These are phyloP conservation scores for Arbutus unedo DNA, from an alignment of 148 eudicot genomes.

Conservation along the genomic window DNA sequence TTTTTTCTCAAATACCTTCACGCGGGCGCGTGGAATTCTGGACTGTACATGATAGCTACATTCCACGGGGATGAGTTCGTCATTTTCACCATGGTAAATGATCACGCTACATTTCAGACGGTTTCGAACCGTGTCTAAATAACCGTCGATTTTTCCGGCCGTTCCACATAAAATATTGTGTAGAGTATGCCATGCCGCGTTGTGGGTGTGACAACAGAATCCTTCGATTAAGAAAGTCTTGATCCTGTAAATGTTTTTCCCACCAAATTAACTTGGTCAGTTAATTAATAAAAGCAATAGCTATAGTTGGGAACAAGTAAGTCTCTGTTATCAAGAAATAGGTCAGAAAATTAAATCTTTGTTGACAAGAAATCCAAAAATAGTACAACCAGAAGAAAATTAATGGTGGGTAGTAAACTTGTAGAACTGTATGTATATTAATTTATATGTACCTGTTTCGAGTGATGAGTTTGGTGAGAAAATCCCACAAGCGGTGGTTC, in stretches of 20 bases:
- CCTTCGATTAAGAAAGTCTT: slow-evolving; percentile 70
- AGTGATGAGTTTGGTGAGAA: slow-evolving; percentile 69
- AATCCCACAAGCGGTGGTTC: slow-evolving; percentile 75
- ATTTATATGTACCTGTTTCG: slow-evolving; percentile 57
- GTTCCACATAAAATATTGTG: slow-evolving; percentile 90
- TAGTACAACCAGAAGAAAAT: neutral
- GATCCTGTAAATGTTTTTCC: slow-evolving; percentile 42
- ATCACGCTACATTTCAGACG: slow-evolving; percentile 48
- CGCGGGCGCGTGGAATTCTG: slow-evolving; percentile 57
- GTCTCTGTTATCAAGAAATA: neutral
- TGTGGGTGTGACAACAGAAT: slow-evolving; percentile 79
- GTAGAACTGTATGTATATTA: neutral
- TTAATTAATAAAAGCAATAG: neutral
- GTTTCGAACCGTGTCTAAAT: slow-evolving; percentile 51
- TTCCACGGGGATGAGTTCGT: slow-evolving; percentile 77
- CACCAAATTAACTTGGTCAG: neutral
- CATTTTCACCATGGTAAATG: slow-evolving; percentile 69
- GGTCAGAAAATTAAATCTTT: neutral
- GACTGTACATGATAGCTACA: slow-evolving; percentile 69
- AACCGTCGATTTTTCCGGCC: slow-evolving; percentile 64
- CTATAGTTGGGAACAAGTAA: slow-evolving; percentile 5
- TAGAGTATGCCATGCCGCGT: slow-evolving; percentile 93
- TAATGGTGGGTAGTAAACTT: neutral
- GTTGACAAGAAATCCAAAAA: neutral
- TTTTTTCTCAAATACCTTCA: slow-evolving; percentile 63